A percentile compares a stretch with the other conserved stretches of the same genome.
Conservation (phyloP, 192 early-diverging fungal species). For the Geosiphon pyriformis region DNA sequence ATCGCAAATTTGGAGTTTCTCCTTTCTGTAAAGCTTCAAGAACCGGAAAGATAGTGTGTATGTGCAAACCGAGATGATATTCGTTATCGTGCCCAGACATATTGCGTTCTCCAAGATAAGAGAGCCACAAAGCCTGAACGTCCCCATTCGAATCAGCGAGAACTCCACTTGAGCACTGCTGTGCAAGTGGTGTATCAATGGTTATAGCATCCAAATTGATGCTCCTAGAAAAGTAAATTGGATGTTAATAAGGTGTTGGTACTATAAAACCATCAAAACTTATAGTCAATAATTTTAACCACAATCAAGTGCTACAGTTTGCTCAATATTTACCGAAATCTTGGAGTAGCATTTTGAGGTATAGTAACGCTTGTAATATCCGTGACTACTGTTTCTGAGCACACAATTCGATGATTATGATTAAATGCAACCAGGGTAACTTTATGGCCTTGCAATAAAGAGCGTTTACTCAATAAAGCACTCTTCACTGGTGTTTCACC, state of each 20-base stretch:
- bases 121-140: slow-evolving; percentile 61
- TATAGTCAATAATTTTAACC: too few species aligned
- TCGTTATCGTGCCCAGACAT: slow-evolving; percentile 57
- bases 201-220: background rate
- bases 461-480: slow-evolving; percentile 50
- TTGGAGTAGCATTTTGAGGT: slow-evolving; percentile 62
- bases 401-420: slow-evolving; percentile 46
- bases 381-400: slow-evolving; percentile 58
- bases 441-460: slow-evolving; percentile 61
- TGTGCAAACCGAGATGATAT: slow-evolving; percentile 54
- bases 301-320: too few species aligned
- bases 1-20: slow-evolving; percentile 47
- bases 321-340: too few species aligned
- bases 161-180: slow-evolving; percentile 40
- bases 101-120: slow-evolving; percentile 70
- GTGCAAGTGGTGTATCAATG: background rate
- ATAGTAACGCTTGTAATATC: slow-evolving; percentile 61
- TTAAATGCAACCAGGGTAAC: slow-evolving; percentile 52
- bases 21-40: slow-evolving; percentile 44
- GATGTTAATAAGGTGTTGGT: slow-evolving; percentile 57
- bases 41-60: slow-evolving; percentile 43
- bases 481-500: slow-evolving; percentile 69
- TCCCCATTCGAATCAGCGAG: slow-evolving; percentile 52
- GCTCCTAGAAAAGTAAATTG: slow-evolving; percentile 34
- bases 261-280: slow-evolving; percentile 58